Evolutionary conservation across 116 monocot species (phyloP), one percentile per base, ranked within the genome.

Genomic region (Dioscorea cayenensis): DNA sequence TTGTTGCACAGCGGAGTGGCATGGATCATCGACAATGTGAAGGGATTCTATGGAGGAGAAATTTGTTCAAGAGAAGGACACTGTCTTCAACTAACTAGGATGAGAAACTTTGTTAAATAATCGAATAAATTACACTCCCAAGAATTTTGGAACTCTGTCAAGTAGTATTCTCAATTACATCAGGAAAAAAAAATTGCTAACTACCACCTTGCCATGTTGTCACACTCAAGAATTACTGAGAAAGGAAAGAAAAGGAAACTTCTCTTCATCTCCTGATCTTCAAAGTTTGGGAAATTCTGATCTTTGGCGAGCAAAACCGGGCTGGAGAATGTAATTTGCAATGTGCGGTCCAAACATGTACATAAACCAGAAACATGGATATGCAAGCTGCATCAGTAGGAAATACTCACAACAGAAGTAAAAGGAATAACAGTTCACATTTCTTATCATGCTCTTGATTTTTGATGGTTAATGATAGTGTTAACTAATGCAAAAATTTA

Each of bases 351-450:
- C 86, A 77, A 83, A 84, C 82, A 92, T 83, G 80, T 87, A 81
- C 72, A 84, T 79, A 92, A 88, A 88, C 75, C 84, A 86, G 72
- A 88, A 92, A 88, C 80, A 90, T 62, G 78, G 76, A 90, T 82
- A 87, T 83, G 89, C 83, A 78, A 85, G 84, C 89, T 81, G 87
- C 87, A 80, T 87, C 76, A 94, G 79, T 82, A 72, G 78, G 63
- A 73, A 77, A 82, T 51, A 43, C 67, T 76, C 74, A 77, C 75
- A 12, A 73, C 21, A 73, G 28, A 65, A 60, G 19, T 43, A 20
- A 71, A 74, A 75, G 51, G 51, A 10, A 8, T 11, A 28, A 62
- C 19, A 12, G 25, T 1, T 22, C 21, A 59, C 59, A 59, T 19
- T 21, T 21, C 17, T 27, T 27, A 7, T 7, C 25, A 62, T 11